phyloP scores from a whole-genome alignment of 2,329 filamentous ascomycete species.

The Penicillium paneum region DNA sequence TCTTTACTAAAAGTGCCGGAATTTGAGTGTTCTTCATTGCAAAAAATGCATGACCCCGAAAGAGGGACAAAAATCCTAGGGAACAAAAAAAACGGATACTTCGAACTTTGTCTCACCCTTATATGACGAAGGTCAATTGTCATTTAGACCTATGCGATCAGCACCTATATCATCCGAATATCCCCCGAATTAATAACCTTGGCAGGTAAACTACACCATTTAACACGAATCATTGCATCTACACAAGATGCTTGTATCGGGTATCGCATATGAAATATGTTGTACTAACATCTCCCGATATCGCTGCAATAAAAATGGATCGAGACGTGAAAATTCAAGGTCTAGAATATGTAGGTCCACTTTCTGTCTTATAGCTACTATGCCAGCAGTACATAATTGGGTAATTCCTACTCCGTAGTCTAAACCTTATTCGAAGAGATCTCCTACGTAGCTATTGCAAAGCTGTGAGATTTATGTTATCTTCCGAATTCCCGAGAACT shows the following conservation, averaged over 20 bases:
- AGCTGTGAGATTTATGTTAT: too few species aligned
- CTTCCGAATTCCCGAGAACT: too few species aligned
- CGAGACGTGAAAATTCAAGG: not conserved
- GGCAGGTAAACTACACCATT: not conserved
- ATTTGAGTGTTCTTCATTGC: not conserved
- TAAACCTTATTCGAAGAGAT: too few species aligned
- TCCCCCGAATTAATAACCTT: not conserved
- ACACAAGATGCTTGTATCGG: not conserved
- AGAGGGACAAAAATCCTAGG: not conserved
- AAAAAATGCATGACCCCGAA: too few species aligned
- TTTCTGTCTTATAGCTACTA: not conserved
- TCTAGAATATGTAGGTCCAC: not conserved
- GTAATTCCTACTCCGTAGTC: too few species aligned
- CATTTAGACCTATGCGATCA: not conserved
- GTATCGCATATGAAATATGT: too few species aligned
- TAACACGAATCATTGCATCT: not conserved
- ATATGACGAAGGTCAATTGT: not conserved
- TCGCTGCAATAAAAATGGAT: not conserved
- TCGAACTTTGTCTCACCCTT: not conserved
- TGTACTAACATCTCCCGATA: not conserved
- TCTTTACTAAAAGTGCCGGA: not conserved
- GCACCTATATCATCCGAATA: not conserved
- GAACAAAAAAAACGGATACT: too few species aligned
- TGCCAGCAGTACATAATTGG: too few species aligned
- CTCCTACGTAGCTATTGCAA: too few species aligned